These are phyloP conservation scores for Rhizoctonia solani DNA, from an alignment of 1,284 basidiomycete genomes.

Conservation along the genomic window DNA sequence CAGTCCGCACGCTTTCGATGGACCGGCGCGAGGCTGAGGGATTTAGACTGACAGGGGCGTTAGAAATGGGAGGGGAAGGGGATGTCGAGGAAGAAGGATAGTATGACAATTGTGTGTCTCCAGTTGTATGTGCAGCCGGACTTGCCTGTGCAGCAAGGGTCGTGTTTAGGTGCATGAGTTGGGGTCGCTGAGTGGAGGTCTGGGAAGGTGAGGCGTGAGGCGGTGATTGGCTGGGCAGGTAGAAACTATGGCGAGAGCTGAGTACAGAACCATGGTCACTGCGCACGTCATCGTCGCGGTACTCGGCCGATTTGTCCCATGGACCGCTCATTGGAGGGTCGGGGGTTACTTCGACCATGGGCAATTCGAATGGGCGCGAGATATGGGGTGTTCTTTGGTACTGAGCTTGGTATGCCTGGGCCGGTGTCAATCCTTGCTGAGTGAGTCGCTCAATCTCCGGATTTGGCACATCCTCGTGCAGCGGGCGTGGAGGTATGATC, in stretches of 20 bases:
- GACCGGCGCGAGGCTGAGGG: slow-evolving; percentile 51
- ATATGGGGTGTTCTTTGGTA: slow-evolving; percentile 47
- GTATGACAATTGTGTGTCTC: slow-evolving; percentile 15
- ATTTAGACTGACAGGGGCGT: slow-evolving; percentile 48
- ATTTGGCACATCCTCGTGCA: slow-evolving; percentile 58
- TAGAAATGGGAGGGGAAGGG: slow-evolving; percentile 57
- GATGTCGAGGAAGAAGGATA: slow-evolving; percentile 48
- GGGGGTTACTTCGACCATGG: slow-evolving; percentile 23
- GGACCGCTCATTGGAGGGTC: slow-evolving; percentile 37
- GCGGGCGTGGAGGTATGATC: slow-evolving; percentile 53
- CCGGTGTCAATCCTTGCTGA: slow-evolving; percentile 64
- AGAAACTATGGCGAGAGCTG: slow-evolving; percentile 10
- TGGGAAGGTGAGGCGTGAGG: slow-evolving; percentile 27
- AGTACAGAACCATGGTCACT: not conserved
- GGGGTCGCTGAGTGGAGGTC: slow-evolving; percentile 21
- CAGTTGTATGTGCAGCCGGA: not conserved
- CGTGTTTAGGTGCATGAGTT: slow-evolving; percentile 52
- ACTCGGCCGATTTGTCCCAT: slow-evolving; percentile 33
- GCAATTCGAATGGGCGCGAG: slow-evolving; percentile 21
- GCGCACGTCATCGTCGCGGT: not conserved
- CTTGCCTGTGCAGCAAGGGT: slow-evolving; percentile 45
- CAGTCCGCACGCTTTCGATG: slow-evolving; percentile 58
- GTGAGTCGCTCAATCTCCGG: slow-evolving; percentile 51
- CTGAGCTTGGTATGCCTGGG: slow-evolving; percentile 78
- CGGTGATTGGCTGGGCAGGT: slow-evolving; percentile 32